These are phyloP conservation scores for Nothopassalora personata DNA, from an alignment of 2,329 filamentous ascomycete species.

Conservation along the genomic window DNA sequence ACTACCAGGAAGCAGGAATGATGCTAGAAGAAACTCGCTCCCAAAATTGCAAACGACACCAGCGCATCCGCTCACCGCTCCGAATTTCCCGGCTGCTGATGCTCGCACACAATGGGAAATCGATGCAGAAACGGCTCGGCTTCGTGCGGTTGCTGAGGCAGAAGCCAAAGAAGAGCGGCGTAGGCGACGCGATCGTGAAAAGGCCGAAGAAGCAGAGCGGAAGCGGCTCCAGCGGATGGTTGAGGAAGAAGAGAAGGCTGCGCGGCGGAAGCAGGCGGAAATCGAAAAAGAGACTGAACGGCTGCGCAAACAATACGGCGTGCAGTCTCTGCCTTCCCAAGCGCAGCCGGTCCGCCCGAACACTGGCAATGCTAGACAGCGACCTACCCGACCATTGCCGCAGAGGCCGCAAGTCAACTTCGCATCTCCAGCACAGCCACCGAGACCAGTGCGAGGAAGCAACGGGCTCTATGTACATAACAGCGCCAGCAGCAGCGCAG, in stretches of 20 bases:
- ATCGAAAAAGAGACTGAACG: constrained; percentile 70
- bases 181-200: constrained; percentile 52
- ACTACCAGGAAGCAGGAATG: constrained; percentile 9
- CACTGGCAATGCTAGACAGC: constrained; percentile 10
- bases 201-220: constrained; percentile 53
- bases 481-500: constrained; percentile 23
- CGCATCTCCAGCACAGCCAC: constrained; percentile 12
- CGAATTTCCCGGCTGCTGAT: constrained; percentile 38
- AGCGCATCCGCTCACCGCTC: constrained; percentile 7
- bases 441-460: constrained; percentile 5
- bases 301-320: constrained; percentile 62
- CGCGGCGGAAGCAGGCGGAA: constrained; percentile 45
- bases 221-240: constrained; percentile 52
- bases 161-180: constrained; percentile 45
- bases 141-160: constrained; percentile 39
- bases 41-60: constrained; percentile 27
- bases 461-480: constrained; percentile 30
- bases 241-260: constrained; percentile 57
- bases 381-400: constrained; percentile 20
- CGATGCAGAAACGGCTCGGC: constrained; percentile 45
- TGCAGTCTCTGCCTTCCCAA: constrained; percentile 31
- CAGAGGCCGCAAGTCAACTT: constrained; percentile 18
- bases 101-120: constrained; percentile 50
- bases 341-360: constrained; percentile 6
- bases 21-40: constrained; percentile 23